These are phyloP conservation scores for Dactylellina leptospora DNA, from an alignment of 2,329 filamentous ascomycete genomes.

Conservation along the genomic window DNA sequence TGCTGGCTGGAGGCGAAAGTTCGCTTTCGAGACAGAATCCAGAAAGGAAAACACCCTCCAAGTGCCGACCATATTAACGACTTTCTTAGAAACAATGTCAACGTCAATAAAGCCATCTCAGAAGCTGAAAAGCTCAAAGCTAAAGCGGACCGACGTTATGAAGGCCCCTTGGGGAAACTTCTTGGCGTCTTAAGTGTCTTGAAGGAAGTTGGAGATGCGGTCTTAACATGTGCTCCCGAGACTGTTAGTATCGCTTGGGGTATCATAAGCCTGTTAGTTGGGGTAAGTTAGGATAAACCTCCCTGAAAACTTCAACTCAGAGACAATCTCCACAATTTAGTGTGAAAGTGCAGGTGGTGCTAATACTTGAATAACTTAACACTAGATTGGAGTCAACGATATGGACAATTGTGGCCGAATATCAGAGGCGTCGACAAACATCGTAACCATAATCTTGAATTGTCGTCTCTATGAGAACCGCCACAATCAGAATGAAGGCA, in stretches of 20 bases:
- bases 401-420: conserved; percentile 50
- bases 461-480: conserved; percentile 48
- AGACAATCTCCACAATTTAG: too few relatives aligned
- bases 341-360: too few relatives aligned
- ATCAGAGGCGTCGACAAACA: conserved; percentile 41
- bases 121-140: conserved; percentile 29
- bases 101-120: conserved; percentile 34
- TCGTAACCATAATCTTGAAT: conserved; percentile 44
- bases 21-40: conserved; percentile 26
- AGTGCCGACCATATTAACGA: conserved; percentile 6
- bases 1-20: conserved; percentile 43
- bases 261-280: conserved; percentile 33
- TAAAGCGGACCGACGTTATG: conserved; percentile 18
- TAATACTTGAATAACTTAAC: too few relatives aligned
- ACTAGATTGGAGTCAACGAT: conserved; percentile 33
- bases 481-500: background rate
- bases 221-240: conserved; percentile 26
- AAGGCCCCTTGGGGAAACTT: conserved; percentile 20
- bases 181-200: conserved; percentile 31
- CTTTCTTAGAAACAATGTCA: conserved; percentile 30
- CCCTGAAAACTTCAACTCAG: background rate
- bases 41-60: conserved; percentile 16
- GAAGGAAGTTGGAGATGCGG: conserved; percentile 31
- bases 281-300: conserved; percentile 18
- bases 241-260: conserved; percentile 42